phyloP scores from a whole-genome alignment of 495 filamentous ascomycete genomes.

The Penicillium lagena region DNA sequence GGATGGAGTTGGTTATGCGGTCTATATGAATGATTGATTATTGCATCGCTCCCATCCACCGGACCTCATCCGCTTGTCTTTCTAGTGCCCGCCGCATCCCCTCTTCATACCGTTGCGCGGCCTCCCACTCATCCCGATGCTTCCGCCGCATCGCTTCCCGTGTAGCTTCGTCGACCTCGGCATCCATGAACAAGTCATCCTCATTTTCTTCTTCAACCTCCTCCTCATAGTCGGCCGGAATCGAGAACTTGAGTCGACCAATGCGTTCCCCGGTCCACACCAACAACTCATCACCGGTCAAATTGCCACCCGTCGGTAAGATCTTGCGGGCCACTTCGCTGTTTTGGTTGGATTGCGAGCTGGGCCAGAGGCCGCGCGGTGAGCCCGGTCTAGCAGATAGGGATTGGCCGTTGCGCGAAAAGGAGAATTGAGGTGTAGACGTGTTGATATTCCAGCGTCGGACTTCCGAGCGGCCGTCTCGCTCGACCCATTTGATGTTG shows the following conservation, averaged over 20 bases:
- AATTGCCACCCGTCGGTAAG: conserved; percentile 49
- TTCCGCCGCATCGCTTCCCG: conserved; percentile 35
- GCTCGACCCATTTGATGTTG: conserved; percentile 84
- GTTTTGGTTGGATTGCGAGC: conserved; percentile 11
- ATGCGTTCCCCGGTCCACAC: conserved; percentile 80
- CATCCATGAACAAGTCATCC: conserved; percentile 34
- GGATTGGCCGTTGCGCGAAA: conserved; percentile 1
- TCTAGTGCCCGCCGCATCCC: conserved; percentile 71
- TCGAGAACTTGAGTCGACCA: conserved; percentile 61
- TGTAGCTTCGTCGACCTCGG: conserved; percentile 27
- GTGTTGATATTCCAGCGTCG: conserved; percentile 65
- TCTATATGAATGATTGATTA: no score
- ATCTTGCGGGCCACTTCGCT: conserved; percentile 63
- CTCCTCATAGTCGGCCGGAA: conserved; percentile 36
- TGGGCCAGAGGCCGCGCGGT: conserved; percentile 24
- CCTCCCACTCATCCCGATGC: conserved; percentile 29
- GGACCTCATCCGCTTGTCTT: conserved; percentile 75
- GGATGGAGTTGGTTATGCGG: no score
- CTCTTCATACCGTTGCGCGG: conserved; percentile 53
- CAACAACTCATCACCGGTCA: conserved; percentile 56
- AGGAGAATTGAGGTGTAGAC: conserved; percentile 16
- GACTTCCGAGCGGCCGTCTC: conserved; percentile 76
- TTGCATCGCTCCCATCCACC: conserved; percentile 46
- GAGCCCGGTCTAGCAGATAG: not conserved
- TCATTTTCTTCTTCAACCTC: conserved; percentile 39